These are phyloP conservation scores for Schoenoplectus tabernaemontani DNA, from an alignment of 202 grass and related monocot species.

Conservation along the genomic window DNA sequence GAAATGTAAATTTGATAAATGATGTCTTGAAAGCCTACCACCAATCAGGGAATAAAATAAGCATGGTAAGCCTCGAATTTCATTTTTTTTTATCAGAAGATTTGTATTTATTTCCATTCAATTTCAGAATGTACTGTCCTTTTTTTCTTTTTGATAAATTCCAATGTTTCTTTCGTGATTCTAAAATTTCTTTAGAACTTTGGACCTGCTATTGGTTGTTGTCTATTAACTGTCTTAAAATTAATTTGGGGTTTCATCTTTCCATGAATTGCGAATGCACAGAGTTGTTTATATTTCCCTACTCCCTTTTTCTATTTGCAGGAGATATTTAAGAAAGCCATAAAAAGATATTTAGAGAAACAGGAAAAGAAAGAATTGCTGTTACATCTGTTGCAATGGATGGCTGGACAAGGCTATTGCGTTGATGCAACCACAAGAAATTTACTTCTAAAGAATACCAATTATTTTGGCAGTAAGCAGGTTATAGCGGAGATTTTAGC, in stretches of 20 bases:
- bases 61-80: constrained; percentile 39
- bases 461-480: constrained; percentile 64
- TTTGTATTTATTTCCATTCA: constrained; percentile 4
- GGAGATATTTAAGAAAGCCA: constrained; percentile 71
- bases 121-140: not conserved
- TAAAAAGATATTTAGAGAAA: constrained; percentile 53
- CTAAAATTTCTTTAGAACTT: not conserved
- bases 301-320: constrained; percentile 31
- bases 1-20: constrained; percentile 96
- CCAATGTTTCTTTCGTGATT: not conserved
- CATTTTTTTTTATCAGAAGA: not conserved
- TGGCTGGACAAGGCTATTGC: constrained; percentile 74
- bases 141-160: not conserved
- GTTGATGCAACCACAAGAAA: constrained; percentile 82
- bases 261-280: not conserved
- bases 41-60: constrained; percentile 54
- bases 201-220: not conserved
- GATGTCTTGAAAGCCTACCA: constrained; percentile 89
- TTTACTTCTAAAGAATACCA: constrained; percentile 71
- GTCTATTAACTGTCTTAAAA: not conserved
- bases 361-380: constrained; percentile 81
- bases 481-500: constrained; percentile 76
- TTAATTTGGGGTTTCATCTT: not conserved
- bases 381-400: constrained; percentile 76
- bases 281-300: not conserved